Evolutionary conservation across 371 early-diverging fungal species (phyloP).

Genomic region (Mortierella sp.): DNA sequence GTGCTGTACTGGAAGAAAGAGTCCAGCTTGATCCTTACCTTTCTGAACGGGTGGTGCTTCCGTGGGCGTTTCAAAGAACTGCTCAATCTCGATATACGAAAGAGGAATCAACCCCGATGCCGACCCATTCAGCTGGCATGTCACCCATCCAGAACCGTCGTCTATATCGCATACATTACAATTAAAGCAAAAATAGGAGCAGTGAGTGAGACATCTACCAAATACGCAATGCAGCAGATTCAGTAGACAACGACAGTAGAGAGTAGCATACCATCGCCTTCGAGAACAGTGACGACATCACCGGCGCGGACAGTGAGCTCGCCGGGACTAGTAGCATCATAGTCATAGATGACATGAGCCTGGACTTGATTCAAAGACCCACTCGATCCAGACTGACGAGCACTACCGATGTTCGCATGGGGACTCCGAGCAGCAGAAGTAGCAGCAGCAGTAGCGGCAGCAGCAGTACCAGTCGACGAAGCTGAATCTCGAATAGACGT

Average conservation of each 20-base stretch:
- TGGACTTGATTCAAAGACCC: conserved; percentile 29
- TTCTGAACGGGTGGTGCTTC: conserved; percentile 31
- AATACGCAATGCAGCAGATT: background rate
- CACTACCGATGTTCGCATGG: background rate
- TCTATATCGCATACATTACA: conserved; percentile 49
- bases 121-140: conserved; percentile 58
- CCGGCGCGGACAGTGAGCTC: conserved; percentile 64
- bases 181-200: background rate
- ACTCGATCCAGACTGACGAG: conserved; percentile 27
- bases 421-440: background rate
- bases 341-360: conserved; percentile 68
- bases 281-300: conserved; percentile 62
- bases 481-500: background rate
- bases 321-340: conserved; percentile 60
- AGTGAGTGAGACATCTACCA: background rate
- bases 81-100: conserved; percentile 70
- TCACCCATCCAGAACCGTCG: conserved; percentile 87
- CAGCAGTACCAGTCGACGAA: background rate
- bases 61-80: conserved; percentile 36
- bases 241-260: background rate
- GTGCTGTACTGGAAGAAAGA: background rate
- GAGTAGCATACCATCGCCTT: conserved; percentile 58
- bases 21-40: conserved; percentile 17
- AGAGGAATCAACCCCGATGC: conserved; percentile 81
- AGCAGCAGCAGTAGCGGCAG: too few species aligned